phyloP scores from a whole-genome alignment of 2,329 filamentous ascomycete genomes.

The Pseudocercospora fijiensis region DNA sequence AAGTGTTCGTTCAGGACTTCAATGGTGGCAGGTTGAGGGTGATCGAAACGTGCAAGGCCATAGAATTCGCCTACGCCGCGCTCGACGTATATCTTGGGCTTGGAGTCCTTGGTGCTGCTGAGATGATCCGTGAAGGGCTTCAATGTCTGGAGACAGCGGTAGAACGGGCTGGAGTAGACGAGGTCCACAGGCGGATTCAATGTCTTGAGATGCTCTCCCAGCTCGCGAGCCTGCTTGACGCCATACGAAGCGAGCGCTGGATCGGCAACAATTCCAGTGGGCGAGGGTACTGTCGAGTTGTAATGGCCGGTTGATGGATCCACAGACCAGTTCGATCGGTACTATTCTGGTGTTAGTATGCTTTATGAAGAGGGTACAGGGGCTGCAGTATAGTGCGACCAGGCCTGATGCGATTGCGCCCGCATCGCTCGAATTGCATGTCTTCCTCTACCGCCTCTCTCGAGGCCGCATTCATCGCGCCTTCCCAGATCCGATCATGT shows the following conservation, averaged over 20 bases:
- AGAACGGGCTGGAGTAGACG: slow-evolving; percentile 84
- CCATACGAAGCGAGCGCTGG: slow-evolving; percentile 85
- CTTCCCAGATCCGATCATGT: neutral
- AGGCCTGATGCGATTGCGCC: neutral
- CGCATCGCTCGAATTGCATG: neutral
- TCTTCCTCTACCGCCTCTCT: neutral
- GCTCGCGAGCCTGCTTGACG: slow-evolving; percentile 75
- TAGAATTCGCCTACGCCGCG: slow-evolving; percentile 76
- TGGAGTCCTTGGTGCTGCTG: slow-evolving; percentile 32
- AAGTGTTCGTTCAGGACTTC: slow-evolving; percentile 66
- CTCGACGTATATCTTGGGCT: slow-evolving; percentile 38
- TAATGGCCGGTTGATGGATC: slow-evolving; percentile 79
- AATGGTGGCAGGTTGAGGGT: slow-evolving; percentile 72
- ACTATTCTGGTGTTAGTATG: slow-evolving; percentile 54
- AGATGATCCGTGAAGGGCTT: slow-evolving; percentile 63
- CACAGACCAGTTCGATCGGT: slow-evolving; percentile 86
- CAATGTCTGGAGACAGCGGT: slow-evolving; percentile 83
- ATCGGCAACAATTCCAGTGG: slow-evolving; percentile 85
- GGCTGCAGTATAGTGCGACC: neutral
- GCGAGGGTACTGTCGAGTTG: slow-evolving; percentile 68
- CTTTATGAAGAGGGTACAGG: neutral
- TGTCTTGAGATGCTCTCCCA: slow-evolving; percentile 63
- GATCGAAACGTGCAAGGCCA: slow-evolving; percentile 78
- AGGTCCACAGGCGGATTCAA: slow-evolving; percentile 67
- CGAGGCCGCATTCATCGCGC: neutral